Conservation (phyloP, 2,329 filamentous ascomycete genomes). For the Paecilomyces fulvus region DNA sequence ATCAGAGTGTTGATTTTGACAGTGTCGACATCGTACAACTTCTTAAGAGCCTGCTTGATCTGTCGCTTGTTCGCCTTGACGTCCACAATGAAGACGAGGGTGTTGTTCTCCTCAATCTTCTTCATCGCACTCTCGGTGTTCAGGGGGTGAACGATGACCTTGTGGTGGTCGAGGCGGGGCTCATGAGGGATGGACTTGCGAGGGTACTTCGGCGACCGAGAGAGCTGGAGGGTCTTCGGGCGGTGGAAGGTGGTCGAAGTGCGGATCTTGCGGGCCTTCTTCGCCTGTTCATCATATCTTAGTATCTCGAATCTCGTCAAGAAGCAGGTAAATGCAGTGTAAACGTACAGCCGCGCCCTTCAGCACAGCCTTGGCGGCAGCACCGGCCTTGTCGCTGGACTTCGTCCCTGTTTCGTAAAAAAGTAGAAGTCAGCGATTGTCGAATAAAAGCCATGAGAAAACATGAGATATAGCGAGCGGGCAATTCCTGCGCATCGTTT, state of each 20-base stretch:
- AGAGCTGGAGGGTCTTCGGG: conserved; percentile 91
- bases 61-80: conserved; percentile 99
- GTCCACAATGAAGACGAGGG: conserved; percentile 94
- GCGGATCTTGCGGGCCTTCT: conserved; percentile 91
- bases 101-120: conserved; percentile 99
- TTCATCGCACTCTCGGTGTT: conserved; percentile 99
- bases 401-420: conserved; percentile 41
- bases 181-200: conserved; percentile 88
- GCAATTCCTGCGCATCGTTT: conserved; percentile 11
- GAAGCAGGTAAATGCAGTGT: conserved; percentile 22
- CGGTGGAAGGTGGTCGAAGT: conserved; percentile 92
- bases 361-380: conserved; percentile 91
- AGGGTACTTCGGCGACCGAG: conserved; percentile 88
- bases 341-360: conserved; percentile 90
- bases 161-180: conserved; percentile 92
- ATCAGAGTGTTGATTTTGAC: conserved; percentile 99
- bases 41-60: conserved; percentile 97
- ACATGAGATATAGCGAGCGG: conserved; percentile 3
- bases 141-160: conserved; percentile 94
- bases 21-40: conserved; percentile 96
- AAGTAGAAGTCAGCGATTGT: background rate
- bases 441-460: background rate
- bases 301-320: conserved; percentile 30
- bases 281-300: conserved; percentile 44
- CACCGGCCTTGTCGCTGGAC: conserved; percentile 67